A percentile compares a stretch with the other conserved stretches of the same genome.
phyloP scores from a whole-genome alignment of 306 rosid genomes.

The Trichosanthes cucumerina region DNA sequence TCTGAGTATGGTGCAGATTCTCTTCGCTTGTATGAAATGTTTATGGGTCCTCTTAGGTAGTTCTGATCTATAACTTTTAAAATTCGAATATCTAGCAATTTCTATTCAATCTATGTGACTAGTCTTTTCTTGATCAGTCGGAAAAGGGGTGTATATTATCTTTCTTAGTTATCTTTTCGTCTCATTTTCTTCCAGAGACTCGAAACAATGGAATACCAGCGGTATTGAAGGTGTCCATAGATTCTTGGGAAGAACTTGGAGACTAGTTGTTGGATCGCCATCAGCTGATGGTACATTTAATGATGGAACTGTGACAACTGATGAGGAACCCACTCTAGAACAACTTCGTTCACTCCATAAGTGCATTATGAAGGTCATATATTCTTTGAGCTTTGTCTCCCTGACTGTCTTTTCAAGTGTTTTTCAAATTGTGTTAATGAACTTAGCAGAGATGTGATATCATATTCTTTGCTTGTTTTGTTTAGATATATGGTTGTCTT shows the following conservation, averaged over 20 bases:
- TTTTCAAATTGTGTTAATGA: neutral
- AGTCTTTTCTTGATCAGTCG: neutral
- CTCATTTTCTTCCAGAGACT: slow-evolving; percentile 44
- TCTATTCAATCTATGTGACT: slow-evolving; percentile 13
- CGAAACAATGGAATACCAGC: slow-evolving; percentile 84
- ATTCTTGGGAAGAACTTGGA: slow-evolving; percentile 92
- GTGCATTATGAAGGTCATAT: slow-evolving; percentile 85
- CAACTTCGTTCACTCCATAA: slow-evolving; percentile 83
- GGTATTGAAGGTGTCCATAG: slow-evolving; percentile 96
- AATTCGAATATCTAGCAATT: neutral
- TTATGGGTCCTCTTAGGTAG: slow-evolving; percentile 95
- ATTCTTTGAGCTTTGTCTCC: slow-evolving; percentile 11
- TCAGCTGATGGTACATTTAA: slow-evolving; percentile 63
- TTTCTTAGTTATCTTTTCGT: slow-evolving; percentile 8
- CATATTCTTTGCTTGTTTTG: neutral
- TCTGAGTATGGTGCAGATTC: slow-evolving; percentile 96
- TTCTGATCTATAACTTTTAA: slow-evolving; percentile 13
- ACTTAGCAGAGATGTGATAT: neutral
- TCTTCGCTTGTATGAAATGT: slow-evolving; percentile 96
- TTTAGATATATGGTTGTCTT: neutral
- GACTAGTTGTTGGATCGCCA: slow-evolving; percentile 77
- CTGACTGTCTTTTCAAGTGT: neutral
- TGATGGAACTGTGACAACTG: slow-evolving; percentile 67
- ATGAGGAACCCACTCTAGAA: slow-evolving; percentile 67
- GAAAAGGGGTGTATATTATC: neutral